phyloP scores from a whole-genome alignment of 305 asterid species.

The Fraxinus baroniana region DNA sequence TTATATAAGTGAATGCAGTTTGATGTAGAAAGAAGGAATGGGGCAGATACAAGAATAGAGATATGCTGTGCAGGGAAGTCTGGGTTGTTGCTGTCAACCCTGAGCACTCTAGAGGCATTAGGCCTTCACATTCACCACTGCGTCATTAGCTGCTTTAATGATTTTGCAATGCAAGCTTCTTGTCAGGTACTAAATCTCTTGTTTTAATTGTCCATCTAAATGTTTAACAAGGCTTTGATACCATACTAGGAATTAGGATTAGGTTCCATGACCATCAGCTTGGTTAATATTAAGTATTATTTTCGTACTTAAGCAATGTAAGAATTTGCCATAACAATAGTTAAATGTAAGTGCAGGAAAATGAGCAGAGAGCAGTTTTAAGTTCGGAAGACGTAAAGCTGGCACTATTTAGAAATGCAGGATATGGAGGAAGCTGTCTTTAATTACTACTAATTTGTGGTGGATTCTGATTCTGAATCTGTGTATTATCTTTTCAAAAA shows the following conservation, averaged over 20 bases:
- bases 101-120: constrained; percentile 58
- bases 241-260: neutral
- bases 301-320: too few relatives aligned
- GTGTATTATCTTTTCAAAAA: neutral
- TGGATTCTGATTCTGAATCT: neutral
- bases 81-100: constrained; percentile 58
- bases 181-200: constrained; percentile 27
- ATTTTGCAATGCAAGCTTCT: constrained; percentile 68
- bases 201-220: neutral
- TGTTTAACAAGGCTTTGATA: too few relatives aligned
- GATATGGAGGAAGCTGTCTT: constrained; percentile 61
- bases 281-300: too few relatives aligned
- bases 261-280: neutral
- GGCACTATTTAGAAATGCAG: constrained; percentile 63
- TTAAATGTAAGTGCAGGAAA: constrained; percentile 31
- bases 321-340: neutral
- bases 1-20: constrained; percentile 34
- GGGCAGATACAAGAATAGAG: constrained; percentile 50
- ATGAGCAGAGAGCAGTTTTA: constrained; percentile 36
- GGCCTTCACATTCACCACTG: constrained; percentile 70
- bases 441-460: neutral
- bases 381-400: constrained; percentile 63
- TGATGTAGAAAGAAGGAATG: constrained; percentile 55
- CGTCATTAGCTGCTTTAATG: constrained; percentile 66
- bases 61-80: constrained; percentile 57